Evolutionary conservation across 805 yeast species (phyloP), one percentile per base, ranked within the genome.

Genomic region (Wickerhamomyces subpelliculosus): DNA sequence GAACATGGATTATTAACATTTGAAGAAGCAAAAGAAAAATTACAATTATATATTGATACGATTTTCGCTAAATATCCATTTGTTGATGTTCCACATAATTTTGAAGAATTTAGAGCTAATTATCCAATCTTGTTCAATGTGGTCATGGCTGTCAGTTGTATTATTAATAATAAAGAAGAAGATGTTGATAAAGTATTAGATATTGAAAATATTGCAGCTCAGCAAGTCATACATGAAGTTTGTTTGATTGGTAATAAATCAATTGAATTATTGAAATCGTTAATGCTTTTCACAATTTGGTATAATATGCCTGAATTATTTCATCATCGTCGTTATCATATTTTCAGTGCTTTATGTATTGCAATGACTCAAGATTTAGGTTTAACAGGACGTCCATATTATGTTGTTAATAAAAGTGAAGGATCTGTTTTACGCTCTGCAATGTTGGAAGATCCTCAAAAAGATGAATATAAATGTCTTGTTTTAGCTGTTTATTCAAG

Each of bases 231-330:
- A 10, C 61, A 72, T 35, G 89, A 86, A 50, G 70, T 81, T 10
- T 59, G 87, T 59, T 68, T 81, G 8, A 65, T 73, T 20, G 95
- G 96, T 16, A 69, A 75, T 39, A 88, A 85, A 60, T 70, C 79
- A 7, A 59, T 78, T 14, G 89, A 85, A 54, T 58, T 85, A 27
- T 62, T 87, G 28, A 79, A 80, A 54, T 63, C 80, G 16, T 61
- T 84, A 35, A 53, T 83, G 16, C 51, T 84, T 6, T 63, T 83
- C 37, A 72, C 83, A 20, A 58, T 80, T 22, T 88, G 95, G 95
- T 87, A 86, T 54, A 84, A 83, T 46, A 74, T 85, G 4, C 84
- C 95, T 0, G 96, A 86, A 57, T 65, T 84, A 48, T 84, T 84
- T 46, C 84, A 79, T 45, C 84, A 83, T 48, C 75, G 94, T 40